Percentiles rank a stretch among this genome's conserved stretches.
phyloP scores from a whole-genome alignment of 345 rosid genomes.

The Leavenworthia alabamica region DNA sequence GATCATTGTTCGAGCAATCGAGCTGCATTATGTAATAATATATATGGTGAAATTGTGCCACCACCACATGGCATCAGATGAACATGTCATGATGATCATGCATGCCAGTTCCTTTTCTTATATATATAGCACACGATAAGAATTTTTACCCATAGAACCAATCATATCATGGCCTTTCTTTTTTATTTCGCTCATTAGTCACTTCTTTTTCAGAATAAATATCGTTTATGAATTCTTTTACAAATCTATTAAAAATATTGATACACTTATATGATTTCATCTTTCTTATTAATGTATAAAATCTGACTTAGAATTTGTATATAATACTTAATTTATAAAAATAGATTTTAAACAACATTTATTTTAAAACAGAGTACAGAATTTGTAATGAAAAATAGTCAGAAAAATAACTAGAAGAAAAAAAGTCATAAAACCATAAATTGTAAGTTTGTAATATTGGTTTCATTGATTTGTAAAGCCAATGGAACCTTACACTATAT shows the following conservation, averaged over 20 bases:
- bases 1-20: not conserved
- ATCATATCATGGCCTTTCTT: not conserved
- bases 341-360: no score
- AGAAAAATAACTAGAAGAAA: not conserved
- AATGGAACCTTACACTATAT: not conserved
- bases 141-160: not conserved
- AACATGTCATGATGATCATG: conserved; percentile 23
- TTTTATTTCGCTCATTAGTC: not conserved
- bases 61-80: conserved; percentile 25
- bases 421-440: not conserved
- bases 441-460: not conserved
- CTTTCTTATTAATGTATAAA: no score
- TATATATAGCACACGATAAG: conserved; percentile 15
- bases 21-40: not conserved
- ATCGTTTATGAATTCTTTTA: no score
- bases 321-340: no score
- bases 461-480: not conserved
- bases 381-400: not conserved
- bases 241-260: no score
- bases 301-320: no score
- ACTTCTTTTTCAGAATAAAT: no score
- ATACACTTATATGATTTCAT: no score
- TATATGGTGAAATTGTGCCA: conserved; percentile 18
- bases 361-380: no score
- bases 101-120: conserved; percentile 18